phyloP scores from a whole-genome alignment of 345 rosid species.

The Draba incana region DNA sequence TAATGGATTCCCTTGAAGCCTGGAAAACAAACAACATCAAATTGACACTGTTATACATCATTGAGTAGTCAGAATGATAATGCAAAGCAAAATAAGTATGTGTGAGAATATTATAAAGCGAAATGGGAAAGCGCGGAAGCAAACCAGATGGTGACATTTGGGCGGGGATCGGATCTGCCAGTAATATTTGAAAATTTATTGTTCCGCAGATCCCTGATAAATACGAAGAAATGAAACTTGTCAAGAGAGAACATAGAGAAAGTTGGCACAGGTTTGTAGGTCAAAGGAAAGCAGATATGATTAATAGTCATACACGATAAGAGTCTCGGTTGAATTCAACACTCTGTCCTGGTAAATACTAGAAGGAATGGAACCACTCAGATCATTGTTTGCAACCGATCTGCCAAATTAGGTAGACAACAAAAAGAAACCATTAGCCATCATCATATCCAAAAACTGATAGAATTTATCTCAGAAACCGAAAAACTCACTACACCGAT shows the following conservation, averaged over 20 bases:
- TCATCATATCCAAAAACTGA: slow-evolving; percentile 24
- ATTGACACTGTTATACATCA: slow-evolving; percentile 10
- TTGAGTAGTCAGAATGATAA: background rate
- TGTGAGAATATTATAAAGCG: slow-evolving; percentile 8
- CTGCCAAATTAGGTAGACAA: slow-evolving; percentile 52
- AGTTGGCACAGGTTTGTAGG: slow-evolving; percentile 24
- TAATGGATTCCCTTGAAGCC: slow-evolving; percentile 89
- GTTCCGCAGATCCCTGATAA: slow-evolving; percentile 79
- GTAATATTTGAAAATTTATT: slow-evolving; percentile 61
- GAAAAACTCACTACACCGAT: slow-evolving; percentile 2
- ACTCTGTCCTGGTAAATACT: slow-evolving; percentile 71
- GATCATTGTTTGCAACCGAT: slow-evolving; percentile 74
- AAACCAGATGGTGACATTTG: slow-evolving; percentile 79
- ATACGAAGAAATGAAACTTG: background rate
- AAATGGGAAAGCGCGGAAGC: slow-evolving; percentile 42
- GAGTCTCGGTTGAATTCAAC: slow-evolving; percentile 52
- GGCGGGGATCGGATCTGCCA: slow-evolving; percentile 62
- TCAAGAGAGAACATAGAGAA: slow-evolving; percentile 7
- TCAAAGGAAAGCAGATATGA: slow-evolving; percentile 26
- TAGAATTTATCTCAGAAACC: slow-evolving; percentile 18
- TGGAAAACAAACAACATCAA: slow-evolving; percentile 44
- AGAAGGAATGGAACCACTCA: slow-evolving; percentile 71
- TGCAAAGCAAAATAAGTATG: slow-evolving; percentile 22
- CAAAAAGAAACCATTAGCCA: slow-evolving; percentile 30
- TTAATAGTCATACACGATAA: slow-evolving; percentile 64